These are phyloP conservation scores for Striga hermonthica DNA, from an alignment of 305 asterid genomes.

Conservation along the genomic window DNA sequence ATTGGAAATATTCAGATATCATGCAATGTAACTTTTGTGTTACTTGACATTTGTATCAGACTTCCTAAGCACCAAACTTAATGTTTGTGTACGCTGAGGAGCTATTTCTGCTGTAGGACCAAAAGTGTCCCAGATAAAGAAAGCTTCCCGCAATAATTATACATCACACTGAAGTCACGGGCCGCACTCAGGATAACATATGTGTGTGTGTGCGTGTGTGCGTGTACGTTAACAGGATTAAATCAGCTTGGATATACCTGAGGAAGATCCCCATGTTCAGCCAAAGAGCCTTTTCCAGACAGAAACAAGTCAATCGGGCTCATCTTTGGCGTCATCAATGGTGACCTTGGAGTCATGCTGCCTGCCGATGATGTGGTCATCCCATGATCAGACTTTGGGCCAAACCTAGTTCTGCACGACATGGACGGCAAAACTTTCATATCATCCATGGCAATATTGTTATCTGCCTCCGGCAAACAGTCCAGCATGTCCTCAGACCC, in stretches of 20 bases:
- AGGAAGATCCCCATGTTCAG: constrained; percentile 97
- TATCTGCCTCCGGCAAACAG: constrained; percentile 78
- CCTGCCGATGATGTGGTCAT: constrained; percentile 98
- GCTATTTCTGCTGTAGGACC: neutral
- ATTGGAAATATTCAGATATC: neutral
- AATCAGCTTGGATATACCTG: constrained; percentile 56
- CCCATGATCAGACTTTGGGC: constrained; percentile 97
- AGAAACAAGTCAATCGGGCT: constrained; percentile 88
- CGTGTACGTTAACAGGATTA: neutral
- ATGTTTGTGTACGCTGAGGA: neutral
- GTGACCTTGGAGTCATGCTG: constrained; percentile 97
- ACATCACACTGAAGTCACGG: constrained; percentile 1
- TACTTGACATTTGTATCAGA: neutral
- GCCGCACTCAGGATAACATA: constrained; percentile 12
- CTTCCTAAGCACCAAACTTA: neutral
- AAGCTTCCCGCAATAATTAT: constrained; percentile 11
- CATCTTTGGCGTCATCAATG: constrained; percentile 79
- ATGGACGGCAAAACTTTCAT: constrained; percentile 74
- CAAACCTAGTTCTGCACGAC: constrained; percentile 88
- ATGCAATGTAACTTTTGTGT: neutral
- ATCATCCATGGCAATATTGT: constrained; percentile 69
- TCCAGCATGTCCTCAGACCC: constrained; percentile 98
- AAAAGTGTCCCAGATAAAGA: constrained; percentile 1
- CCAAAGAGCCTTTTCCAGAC: constrained; percentile 82
- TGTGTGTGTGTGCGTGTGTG: too few relatives aligned